Base-by-base conservation (phyloP, 75 land plant genomes). In the Gnetum montanum region DNA sequence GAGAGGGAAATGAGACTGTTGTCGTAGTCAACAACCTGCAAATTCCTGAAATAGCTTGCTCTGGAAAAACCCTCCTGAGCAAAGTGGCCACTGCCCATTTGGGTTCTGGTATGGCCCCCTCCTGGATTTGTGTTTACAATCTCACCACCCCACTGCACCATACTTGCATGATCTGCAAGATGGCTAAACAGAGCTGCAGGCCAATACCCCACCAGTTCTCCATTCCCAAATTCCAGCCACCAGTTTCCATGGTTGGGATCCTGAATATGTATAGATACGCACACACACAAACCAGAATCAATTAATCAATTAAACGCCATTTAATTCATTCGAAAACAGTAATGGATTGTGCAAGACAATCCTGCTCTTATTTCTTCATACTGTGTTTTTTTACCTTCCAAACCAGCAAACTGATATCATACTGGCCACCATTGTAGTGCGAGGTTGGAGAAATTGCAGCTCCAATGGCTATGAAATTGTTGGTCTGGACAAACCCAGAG, bases 71-170 rank as follows among this genome's bases (percentile, higher is more conserved):
- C 97, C 48, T 71, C 84, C 16, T 62, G 66, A 15, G 97, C 77
- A 26, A 92, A 92, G 40, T 82, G 82, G 3, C 97, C 97, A 27
- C 90, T 84, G 6, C 97, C 97, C 97, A 92, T 92, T 34, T 80
- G 80, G 0, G 97, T 92, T 19, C 71, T 43, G 2, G 97, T 88
- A 81, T 92, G 94, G 35, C 40, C 58, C 0, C 79, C 71, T 0
- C 12, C n/a, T 0, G 67, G 20, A 46, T 79, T 15, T 7, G 58
- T 60, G 67, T 75, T 64, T 25, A 76, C 90, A 15, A 83, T 63
- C 51, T 86, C 88, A 2, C 90, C 90, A 26, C 90, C 90, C 52
- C 65, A 88, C 31, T 92, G 84, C 8, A 92, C 64, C 83, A 81
- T 79, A 26, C 58, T 74, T 11, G 95, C 90, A 36, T 79, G 73